phyloP scores from a whole-genome alignment of 2,329 filamentous ascomycete genomes.

The Hypomyces perniciosus region DNA sequence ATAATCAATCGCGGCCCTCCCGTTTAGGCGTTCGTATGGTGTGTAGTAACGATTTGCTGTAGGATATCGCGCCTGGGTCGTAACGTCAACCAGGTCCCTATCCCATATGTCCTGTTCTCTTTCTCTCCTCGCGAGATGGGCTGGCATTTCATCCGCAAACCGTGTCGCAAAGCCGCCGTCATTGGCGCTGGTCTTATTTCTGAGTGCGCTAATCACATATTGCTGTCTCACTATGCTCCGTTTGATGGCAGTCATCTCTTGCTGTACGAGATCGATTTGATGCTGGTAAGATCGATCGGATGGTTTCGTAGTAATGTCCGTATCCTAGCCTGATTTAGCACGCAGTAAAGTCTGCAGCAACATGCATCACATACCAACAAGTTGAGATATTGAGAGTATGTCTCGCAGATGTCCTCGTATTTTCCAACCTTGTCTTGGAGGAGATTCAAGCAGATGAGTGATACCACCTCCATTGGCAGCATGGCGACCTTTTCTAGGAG shows the following conservation, averaged over 20 bases:
- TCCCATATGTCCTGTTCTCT: conserved; percentile 7
- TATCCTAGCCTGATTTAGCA: conserved; percentile 25
- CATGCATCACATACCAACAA: conserved; percentile 27
- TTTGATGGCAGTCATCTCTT: conserved; percentile 35
- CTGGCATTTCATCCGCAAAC: conserved; percentile 7
- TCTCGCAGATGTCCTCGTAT: conserved; percentile 33
- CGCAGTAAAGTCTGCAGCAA: too few relatives aligned
- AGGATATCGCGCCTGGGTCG: not conserved
- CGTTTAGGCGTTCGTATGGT: not conserved
- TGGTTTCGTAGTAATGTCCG: conserved; percentile 33
- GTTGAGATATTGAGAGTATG: conserved; percentile 37
- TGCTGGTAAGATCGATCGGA: conserved; percentile 37
- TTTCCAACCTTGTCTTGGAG: conserved; percentile 33
- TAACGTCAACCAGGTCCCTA: conserved; percentile 6
- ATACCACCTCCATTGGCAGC: conserved; percentile 37
- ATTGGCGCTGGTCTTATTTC: conserved; percentile 11
- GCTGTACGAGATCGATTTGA: conserved; percentile 33
- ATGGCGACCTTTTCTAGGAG: conserved; percentile 33
- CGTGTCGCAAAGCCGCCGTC: conserved; percentile 3
- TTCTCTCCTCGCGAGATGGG: not conserved
- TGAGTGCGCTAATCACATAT: conserved; percentile 22
- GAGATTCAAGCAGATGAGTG: conserved; percentile 33
- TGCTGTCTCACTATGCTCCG: conserved; percentile 30
- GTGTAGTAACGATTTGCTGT: not conserved
- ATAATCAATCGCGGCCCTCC: conserved; percentile 17